Percentiles rank a stretch among this genome's conserved stretches.
Evolutionary conservation across 2,329 filamentous ascomycete species (phyloP).

Genomic region (Xylaria sp.): DNA sequence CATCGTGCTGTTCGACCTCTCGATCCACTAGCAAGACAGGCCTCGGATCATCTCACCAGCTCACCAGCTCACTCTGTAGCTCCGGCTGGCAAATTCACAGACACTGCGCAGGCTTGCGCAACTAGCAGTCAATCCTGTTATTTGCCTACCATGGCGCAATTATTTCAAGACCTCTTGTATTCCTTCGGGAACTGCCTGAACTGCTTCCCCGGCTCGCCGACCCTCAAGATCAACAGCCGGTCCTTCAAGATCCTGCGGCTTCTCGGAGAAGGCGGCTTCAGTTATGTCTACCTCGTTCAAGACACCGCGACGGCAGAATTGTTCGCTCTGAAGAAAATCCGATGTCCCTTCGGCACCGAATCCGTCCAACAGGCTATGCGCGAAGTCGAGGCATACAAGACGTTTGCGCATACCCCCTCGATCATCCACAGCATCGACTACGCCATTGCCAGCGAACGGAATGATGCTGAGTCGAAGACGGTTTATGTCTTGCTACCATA

Average conservation of each 20-base stretch:
- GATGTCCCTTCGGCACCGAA: slow-evolving; percentile 96
- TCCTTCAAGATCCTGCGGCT: slow-evolving; percentile 96
- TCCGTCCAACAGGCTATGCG: slow-evolving; percentile 93
- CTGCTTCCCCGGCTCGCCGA: slow-evolving; percentile 93
- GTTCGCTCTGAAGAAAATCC: slow-evolving; percentile 97
- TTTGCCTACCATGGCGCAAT: slow-evolving; percentile 69
- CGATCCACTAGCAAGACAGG: background rate
- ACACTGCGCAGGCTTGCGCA: slow-evolving; percentile 13
- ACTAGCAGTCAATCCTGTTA: background rate
- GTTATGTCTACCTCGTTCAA: slow-evolving; percentile 98
- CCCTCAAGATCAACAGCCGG: slow-evolving; percentile 91
- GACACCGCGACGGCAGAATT: slow-evolving; percentile 82
- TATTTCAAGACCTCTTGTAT: slow-evolving; percentile 87
- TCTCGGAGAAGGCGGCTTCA: slow-evolving; percentile 97
- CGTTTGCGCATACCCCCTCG: slow-evolving; percentile 81
- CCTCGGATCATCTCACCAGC: background rate
- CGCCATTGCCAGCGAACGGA: slow-evolving; percentile 60
- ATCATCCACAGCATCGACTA: slow-evolving; percentile 63
- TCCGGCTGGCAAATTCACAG: background rate
- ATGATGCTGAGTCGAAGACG: slow-evolving; percentile 77
- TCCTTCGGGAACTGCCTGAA: slow-evolving; percentile 93
- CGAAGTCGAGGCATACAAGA: slow-evolving; percentile 94
- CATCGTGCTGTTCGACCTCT: background rate
- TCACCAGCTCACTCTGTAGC: slow-evolving; percentile 10
- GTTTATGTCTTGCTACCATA: slow-evolving; percentile 97